A percentile compares a stretch with the other conserved stretches of the same genome.
Conservation (phyloP, 129 eudicot genomes). For the Lactuca saligna region DNA sequence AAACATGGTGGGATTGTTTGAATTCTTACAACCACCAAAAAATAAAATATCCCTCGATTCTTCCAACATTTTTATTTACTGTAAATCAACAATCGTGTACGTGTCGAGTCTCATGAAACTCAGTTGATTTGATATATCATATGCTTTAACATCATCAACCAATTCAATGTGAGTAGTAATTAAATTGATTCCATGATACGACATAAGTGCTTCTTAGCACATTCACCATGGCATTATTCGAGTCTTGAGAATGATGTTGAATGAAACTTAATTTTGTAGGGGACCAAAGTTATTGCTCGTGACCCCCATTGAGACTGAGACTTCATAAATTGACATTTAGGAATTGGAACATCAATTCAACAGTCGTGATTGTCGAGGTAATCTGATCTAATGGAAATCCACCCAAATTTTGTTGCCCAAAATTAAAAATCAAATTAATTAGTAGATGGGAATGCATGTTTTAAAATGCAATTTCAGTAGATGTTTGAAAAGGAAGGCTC, state of each 20-base stretch:
- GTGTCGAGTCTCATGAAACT: background rate
- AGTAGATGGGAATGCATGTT: background rate
- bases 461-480: no score
- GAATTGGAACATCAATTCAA: background rate
- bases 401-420: slow-evolving; percentile 27
- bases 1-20: no score
- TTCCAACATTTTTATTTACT: no score
- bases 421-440: background rate
- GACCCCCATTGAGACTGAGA: slow-evolving; percentile 29
- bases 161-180: background rate
- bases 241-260: slow-evolving; percentile 3
- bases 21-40: no score
- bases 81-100: no score
- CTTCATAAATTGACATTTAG: slow-evolving; percentile 14
- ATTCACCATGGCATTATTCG: slow-evolving; percentile 10
- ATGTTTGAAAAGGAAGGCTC: no score
- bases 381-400: slow-evolving; percentile 30
- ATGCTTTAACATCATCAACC: slow-evolving; percentile 16
- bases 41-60: no score
- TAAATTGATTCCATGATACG: slow-evolving; percentile 23
- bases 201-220: slow-evolving; percentile 31
- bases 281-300: slow-evolving; percentile 33
- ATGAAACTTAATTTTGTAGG: slow-evolving; percentile 32
- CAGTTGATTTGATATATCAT: slow-evolving; percentile 19
- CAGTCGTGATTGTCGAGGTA: slow-evolving; percentile 26